Base-by-base conservation (phyloP, 495 filamentous ascomycete genomes). In the Talaromyces liani region DNA sequence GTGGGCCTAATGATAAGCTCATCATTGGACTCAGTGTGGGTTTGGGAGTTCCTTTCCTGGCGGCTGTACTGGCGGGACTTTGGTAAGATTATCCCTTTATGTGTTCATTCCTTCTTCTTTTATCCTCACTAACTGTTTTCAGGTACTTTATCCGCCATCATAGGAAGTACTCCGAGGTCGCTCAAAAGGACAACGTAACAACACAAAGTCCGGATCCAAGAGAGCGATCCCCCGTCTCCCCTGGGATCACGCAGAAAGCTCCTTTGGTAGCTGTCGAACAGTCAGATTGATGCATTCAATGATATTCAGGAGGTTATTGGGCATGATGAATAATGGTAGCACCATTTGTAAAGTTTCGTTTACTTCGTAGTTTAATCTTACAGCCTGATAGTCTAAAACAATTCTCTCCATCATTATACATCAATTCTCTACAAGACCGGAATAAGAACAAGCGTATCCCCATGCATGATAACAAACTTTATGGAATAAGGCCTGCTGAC, bases 11-110 rank as follows among this genome's bases (percentile, higher is more conserved):
- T 54, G 75, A 70, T 34, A 73, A 73, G 62, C 47, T 80, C 36
- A 74, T 80, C 55, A 73, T 82, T 59, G 78, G 79, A 0, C 65
- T 80, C 4, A 70, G 70, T 56, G 72, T 82, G 25, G 79, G 79
- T 8, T 53, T 80, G 27, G 78, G 78, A 7, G 72, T 79, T 29
- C 77, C 77, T 2, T 68, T 71, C 33, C 56, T 81, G 14, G 65
- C 68, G 4, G 71, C 63, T n/a, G 45, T 77, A 41, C 51, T 71
- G 61, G 56, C 65, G 14, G 72, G 68, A 45, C 56, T 70, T 61
- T 70, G 69, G 78, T 79, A 70, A 71, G 77, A 65, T 24, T 24
- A 24, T 24, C 22, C 22, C 22, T 24, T 24, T 24, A 24, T 24
- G 22, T 24, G 22, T 24, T 24, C 22, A 24, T 24, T 24, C 22